Evolutionary conservation across 768 basidiomycete genomes (phyloP).

Genomic region (Pleurotus salmoneostramineus): DNA sequence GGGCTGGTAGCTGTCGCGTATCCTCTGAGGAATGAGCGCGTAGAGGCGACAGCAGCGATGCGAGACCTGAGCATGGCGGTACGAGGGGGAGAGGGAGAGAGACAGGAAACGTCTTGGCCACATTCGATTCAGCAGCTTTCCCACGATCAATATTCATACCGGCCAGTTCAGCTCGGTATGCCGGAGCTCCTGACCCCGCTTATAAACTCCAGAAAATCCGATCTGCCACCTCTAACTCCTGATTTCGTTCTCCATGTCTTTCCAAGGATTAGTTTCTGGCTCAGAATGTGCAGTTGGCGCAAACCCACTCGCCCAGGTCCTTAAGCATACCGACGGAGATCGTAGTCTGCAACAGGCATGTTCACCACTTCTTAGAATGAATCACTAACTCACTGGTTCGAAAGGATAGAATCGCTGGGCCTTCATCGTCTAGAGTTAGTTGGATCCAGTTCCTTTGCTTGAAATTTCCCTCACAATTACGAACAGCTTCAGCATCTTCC

Average conservation of each 20-base stretch:
- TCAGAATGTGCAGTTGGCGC: constrained; percentile 82
- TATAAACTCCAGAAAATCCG: not conserved
- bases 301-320: constrained; percentile 85
- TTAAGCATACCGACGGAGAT: constrained; percentile 89
- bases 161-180: not conserved
- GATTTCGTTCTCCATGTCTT: constrained; percentile 47
- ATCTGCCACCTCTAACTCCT: not conserved
- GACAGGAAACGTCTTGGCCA: not conserved
- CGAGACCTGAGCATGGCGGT: constrained; percentile 5
- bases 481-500: constrained; percentile 74
- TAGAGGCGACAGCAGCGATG: not conserved
- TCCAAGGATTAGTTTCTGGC: constrained; percentile 80
- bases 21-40: constrained; percentile 25
- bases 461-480: no score
- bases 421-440: constrained; percentile 67
- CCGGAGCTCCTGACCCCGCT: constrained; percentile 6
- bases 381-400: not conserved
- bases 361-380: constrained; percentile 24
- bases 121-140: not conserved
- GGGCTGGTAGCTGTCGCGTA: constrained; percentile 55
- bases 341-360: constrained; percentile 76
- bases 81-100: not conserved
- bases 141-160: not conserved
- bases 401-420: constrained; percentile 72
- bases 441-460: not conserved